Base-by-base conservation (phyloP, 805 yeast genomes). In the Ogataea haglerorum region DNA sequence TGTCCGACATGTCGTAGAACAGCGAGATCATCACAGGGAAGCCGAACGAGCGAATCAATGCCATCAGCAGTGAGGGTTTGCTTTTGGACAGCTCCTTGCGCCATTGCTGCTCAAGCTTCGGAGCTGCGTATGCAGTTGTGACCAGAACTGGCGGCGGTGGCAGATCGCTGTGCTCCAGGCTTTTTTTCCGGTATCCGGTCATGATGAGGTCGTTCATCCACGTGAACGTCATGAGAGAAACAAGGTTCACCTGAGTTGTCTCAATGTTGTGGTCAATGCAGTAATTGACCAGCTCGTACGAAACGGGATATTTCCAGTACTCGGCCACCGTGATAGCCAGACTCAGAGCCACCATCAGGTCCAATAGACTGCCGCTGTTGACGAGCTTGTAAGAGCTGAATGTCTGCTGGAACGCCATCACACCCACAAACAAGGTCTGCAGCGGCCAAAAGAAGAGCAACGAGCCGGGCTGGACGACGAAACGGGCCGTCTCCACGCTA, bases 171-270 rank as follows among this genome's bases (percentile, higher is more conserved):
- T 69, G 67, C 24, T 58, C 61, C 24, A 64, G 40, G 3, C 58
- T 53, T 17, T 57, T 50, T 23, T 65, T 68, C 13, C 49, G 47
- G 34, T 65, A 65, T 1, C 98, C 98, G 38, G 76, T 76, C 50
- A 67, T 75, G 82, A 93, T 87, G 54, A 93, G 67, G 1, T 75
- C 79, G 15, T 88, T 80, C 95, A 93, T 87, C 98, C 99, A 93
- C 19, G 80, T 67, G 60, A 93, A 91, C 0, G 95, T 82, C 37
- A 91, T 67, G 38, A 76, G 69, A 2, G 95, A 82, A 48, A 91
- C 77, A 12, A 89, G 66, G 57, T 90, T 81, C 10, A 88, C 58
- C 2, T 45, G 43, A 4, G 51, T 32, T 2, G 49, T 24, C 28
- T 48, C 48, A 26, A 68, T 34, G 18, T 63, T 66, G 6, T 59